Conservation (phyloP, 148 eudicot genomes). For the Cornus kousa region DNA sequence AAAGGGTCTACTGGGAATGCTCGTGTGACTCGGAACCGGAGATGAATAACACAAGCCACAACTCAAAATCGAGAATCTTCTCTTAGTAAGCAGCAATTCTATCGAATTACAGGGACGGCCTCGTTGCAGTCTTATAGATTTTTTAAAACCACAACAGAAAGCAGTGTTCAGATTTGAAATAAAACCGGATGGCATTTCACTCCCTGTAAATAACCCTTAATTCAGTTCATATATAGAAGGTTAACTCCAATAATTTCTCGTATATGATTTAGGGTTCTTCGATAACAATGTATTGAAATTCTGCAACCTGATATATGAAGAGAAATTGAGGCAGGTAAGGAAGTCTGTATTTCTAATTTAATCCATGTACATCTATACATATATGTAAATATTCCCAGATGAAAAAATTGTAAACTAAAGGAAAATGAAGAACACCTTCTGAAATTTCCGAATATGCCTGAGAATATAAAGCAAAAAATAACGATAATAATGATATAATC, state of each 20-base stretch:
- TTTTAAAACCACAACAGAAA: conserved; percentile 32
- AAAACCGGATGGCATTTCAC: conserved; percentile 48
- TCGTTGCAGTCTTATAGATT: conserved; percentile 12
- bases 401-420: too few relatives aligned
- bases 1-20: background rate
- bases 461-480: too few relatives aligned
- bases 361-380: too few relatives aligned
- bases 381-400: too few relatives aligned
- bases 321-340: background rate
- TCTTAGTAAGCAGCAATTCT: conserved; percentile 19
- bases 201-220: conserved; percentile 12
- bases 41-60: background rate
- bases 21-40: background rate
- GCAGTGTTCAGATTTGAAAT: conserved; percentile 41
- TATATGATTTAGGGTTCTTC: background rate
- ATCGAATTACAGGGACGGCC: conserved; percentile 8
- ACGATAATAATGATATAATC: too few relatives aligned
- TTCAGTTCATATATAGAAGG: conserved; percentile 8
- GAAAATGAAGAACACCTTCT: too few relatives aligned
- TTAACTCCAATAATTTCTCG: background rate
- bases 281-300: background rate
- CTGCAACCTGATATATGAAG: conserved; percentile 3
- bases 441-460: too few relatives aligned
- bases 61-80: conserved; percentile 1
- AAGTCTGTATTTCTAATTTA: background rate